Base-by-base conservation (phyloP, 1,139 yeast species). In the Yarrowia galli region DNA sequence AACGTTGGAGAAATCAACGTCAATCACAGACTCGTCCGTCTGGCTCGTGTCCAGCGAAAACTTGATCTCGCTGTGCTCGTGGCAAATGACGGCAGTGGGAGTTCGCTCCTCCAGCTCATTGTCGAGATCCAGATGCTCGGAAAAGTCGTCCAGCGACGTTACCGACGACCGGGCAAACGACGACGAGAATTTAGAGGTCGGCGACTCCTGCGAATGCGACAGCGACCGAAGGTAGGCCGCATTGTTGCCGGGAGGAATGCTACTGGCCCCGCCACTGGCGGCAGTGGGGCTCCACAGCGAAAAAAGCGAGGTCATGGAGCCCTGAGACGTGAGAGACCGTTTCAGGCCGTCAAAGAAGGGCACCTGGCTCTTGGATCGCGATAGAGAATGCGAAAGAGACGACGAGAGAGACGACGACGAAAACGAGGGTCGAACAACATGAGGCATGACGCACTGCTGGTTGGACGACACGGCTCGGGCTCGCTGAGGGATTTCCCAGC, bases 401-500 rank as follows among this genome's bases (percentile, higher is more conserved):
- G 58, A 54, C 20, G 75, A 72, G 4, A 71, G 69, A 2, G 75
- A 72, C 3, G 71, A 65, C 1, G 72, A 68, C 15, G 76, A 74
- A 64, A 74, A 73, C 10, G 71, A 63, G 7, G 77, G 75, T 15
- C 74, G 71, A 20, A 74, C 69, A 16, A 73, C 76, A 58, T 74
- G 75, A 2, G 76, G 74, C 68, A 74, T 71, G 3, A 74, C 60
- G 67, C 72, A 68, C 67, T 71, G 46, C 64, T 70, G 42, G 49
- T 70, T 45, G 42, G 72, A 65, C 64, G 70, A 69, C 7, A 70
- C 75, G 1, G 73, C 71, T n/a, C 65, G 63, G 0, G 68, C 58
- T 22, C 46, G 53, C 43, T 69, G 70, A 16, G 74, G 73, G 15
- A 74, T 70, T 40, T 75, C 75, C 76, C 76, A 75, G n/a, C 76